A percentile compares a stretch with the other conserved stretches of the same genome.
Conservation (phyloP, 192 early-diverging fungal species). For the Coemansia sp. region DNA sequence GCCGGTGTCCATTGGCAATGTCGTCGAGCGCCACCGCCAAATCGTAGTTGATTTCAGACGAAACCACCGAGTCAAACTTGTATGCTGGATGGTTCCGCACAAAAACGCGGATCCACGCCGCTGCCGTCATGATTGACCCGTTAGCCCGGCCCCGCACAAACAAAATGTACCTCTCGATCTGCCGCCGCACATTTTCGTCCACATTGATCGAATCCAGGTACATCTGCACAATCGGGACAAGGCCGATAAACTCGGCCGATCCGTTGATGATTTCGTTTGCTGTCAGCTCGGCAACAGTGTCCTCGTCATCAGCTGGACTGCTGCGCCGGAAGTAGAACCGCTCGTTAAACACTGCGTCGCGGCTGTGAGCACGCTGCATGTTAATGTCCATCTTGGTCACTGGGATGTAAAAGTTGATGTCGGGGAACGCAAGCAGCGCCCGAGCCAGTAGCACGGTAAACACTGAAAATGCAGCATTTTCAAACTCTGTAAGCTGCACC, state of each 20-base stretch:
- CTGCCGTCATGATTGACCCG: constrained; percentile 82
- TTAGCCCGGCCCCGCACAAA: constrained; percentile 79
- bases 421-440: constrained; percentile 75
- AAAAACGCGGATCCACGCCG: constrained; percentile 88
- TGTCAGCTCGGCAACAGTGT: constrained; percentile 71
- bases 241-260: constrained; percentile 71
- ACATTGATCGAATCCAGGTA: constrained; percentile 80
- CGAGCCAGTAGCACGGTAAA: constrained; percentile 91
- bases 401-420: constrained; percentile 95
- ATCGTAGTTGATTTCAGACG: constrained; percentile 83
- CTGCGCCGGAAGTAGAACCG: constrained; percentile 92
- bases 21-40: constrained; percentile 59
- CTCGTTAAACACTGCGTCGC: constrained; percentile 77
- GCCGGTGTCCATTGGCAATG: constrained; percentile 31
- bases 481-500: constrained; percentile 93
- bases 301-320: constrained; percentile 13
- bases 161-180: constrained; percentile 72
- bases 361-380: constrained; percentile 82
- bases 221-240: constrained; percentile 78
- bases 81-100: constrained; percentile 84
- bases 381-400: constrained; percentile 95
- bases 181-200: constrained; percentile 63
- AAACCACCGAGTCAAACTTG: constrained; percentile 85
- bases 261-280: constrained; percentile 95
- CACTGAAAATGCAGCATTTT: constrained; percentile 93